Evolutionary conservation across 2,329 filamentous ascomycete genomes (phyloP).

Genomic region (Fusarium sp.): DNA sequence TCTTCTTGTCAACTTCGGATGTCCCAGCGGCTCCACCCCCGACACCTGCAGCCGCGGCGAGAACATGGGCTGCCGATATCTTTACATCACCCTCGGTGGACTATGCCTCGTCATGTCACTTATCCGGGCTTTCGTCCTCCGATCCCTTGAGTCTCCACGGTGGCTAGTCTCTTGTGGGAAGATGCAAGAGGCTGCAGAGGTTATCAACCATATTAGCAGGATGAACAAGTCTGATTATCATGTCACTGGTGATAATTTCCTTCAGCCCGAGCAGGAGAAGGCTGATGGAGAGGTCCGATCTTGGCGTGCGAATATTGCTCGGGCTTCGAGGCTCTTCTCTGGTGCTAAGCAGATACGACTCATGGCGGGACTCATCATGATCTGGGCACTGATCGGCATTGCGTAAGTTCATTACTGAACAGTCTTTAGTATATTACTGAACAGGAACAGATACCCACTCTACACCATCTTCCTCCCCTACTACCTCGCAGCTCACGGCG

Average conservation of each 20-base stretch:
- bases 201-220: not conserved
- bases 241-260: not conserved
- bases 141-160: not conserved
- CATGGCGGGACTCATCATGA: not conserved
- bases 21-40: not conserved
- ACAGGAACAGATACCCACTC: not conserved
- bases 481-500: not conserved
- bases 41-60: not conserved
- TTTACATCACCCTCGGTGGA: not conserved
- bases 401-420: not conserved
- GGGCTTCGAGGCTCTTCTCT: not conserved
- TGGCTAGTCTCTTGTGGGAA: not conserved
- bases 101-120: not conserved
- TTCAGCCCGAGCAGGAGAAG: fast-evolving
- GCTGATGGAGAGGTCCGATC: not conserved
- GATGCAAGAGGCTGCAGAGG: not conserved
- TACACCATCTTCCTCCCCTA: not conserved
- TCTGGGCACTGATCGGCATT: not conserved
- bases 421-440: fast-evolving
- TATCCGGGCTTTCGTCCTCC: not conserved
- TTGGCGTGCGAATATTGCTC: not conserved
- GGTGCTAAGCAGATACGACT: not conserved
- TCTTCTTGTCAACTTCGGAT: not conserved
- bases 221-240: not conserved
- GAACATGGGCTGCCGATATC: not conserved